Percentiles rank a stretch among this genome's conserved stretches.
Evolutionary conservation across 2,329 filamentous ascomycete genomes (phyloP).

Genomic region (Raffaelea arxii): DNA sequence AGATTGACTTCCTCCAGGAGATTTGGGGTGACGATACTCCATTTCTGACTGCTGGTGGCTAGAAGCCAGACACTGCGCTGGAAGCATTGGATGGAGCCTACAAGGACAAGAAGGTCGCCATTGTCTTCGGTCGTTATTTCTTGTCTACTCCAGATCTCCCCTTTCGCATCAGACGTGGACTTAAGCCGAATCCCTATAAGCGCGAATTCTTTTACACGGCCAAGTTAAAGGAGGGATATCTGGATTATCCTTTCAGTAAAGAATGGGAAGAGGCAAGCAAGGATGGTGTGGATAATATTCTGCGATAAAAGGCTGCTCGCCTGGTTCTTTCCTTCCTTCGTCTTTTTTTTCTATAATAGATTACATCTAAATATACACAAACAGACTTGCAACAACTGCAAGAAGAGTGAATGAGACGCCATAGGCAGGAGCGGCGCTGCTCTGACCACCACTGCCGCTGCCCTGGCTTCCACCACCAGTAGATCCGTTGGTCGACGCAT

Average conservation of each 20-base stretch:
- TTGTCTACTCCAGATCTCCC: conserved; percentile 35
- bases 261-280: conserved; percentile 10
- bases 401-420: too few relatives aligned
- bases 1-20: too few relatives aligned
- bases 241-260: conserved; percentile 24
- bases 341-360: too few relatives aligned
- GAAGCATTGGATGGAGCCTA: conserved; percentile 18
- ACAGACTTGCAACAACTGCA: too few relatives aligned
- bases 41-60: conserved; percentile 21
- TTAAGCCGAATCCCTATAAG: conserved; percentile 27
- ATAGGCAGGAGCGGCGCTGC: too few relatives aligned
- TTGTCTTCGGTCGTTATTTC: conserved; percentile 31
- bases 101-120: conserved; percentile 16
- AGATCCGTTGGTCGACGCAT: background rate
- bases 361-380: too few relatives aligned
- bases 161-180: conserved; percentile 26
- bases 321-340: too few relatives aligned
- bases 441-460: background rate
- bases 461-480: background rate
- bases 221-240: conserved; percentile 27
- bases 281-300: too few relatives aligned
- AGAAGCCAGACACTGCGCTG: conserved; percentile 15
- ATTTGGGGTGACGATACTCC: too few relatives aligned
- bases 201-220: conserved; percentile 27
- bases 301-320: too few relatives aligned